phyloP scores from a whole-genome alignment of 345 rosid genomes.

The Rhodomyrtus tomentosa region DNA sequence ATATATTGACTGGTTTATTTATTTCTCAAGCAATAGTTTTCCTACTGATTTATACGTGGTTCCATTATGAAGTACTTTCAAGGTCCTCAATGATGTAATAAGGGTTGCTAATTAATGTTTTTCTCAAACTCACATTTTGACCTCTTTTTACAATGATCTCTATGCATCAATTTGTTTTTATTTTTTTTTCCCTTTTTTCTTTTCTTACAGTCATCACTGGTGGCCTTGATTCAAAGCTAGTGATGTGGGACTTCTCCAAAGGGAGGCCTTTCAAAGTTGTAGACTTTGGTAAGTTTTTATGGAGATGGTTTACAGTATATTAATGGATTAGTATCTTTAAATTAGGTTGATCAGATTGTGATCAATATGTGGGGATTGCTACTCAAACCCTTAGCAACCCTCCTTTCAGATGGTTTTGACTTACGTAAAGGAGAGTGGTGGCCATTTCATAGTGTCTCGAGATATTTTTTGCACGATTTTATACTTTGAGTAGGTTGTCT shows the following conservation, averaged over 20 bases:
- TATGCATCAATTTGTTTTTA: neutral
- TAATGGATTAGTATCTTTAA: neutral
- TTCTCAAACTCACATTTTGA: neutral
- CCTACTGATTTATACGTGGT: neutral
- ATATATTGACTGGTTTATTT: neutral
- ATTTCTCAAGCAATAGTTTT: neutral
- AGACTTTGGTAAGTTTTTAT: constrained; percentile 50
- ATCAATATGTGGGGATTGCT: neutral
- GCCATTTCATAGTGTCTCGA: neutral
- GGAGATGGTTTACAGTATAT: neutral
- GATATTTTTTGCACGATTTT: neutral
- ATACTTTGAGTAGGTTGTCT: neutral
- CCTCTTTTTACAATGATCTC: neutral
- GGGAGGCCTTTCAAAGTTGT: constrained; percentile 56
- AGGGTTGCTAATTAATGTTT: neutral
- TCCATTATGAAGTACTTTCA: neutral
- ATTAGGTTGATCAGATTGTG: neutral
- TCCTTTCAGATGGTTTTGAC: neutral
- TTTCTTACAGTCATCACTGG: constrained; percentile 54
- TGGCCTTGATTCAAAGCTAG: constrained; percentile 84
- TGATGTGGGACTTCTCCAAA: constrained; percentile 92
- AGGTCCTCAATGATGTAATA: neutral
- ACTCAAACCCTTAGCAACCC: neutral
- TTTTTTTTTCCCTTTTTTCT: neutral
- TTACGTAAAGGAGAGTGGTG: neutral